phyloP scores from a whole-genome alignment of 1,284 basidiomycete genomes.

The Heterobasidion annosum region DNA sequence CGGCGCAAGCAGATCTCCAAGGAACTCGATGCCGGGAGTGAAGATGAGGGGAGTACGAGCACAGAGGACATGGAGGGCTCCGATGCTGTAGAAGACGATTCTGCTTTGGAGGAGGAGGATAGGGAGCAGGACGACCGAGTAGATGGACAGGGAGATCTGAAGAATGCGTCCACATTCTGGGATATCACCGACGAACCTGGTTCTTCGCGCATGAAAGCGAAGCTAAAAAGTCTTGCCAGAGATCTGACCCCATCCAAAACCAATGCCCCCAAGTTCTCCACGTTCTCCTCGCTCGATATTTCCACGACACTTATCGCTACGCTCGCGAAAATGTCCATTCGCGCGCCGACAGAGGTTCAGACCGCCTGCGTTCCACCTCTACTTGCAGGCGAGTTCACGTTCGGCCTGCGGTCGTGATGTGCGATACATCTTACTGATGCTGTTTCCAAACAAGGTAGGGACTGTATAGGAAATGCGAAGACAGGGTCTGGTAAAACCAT shows the following conservation, averaged over 20 bases:
- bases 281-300: conserved; percentile 71
- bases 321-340: conserved; percentile 80
- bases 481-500: conserved; percentile 98
- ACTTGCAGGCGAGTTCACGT: conserved; percentile 52
- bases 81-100: conserved; percentile 2
- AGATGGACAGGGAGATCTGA: neutral
- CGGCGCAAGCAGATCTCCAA: conserved; percentile 13
- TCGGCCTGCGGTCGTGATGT: neutral
- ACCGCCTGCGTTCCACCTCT: conserved; percentile 85
- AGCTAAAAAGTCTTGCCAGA: conserved; percentile 8
- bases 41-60: neutral
- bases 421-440: conserved; percentile 10
- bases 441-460: conserved; percentile 48
- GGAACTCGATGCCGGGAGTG: conserved; percentile 1
- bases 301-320: conserved; percentile 63
- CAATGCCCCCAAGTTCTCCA: conserved; percentile 14
- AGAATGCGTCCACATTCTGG: neutral
- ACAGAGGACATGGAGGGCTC: conserved; percentile 5
- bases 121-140: neutral
- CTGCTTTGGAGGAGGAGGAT: neutral
- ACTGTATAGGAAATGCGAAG: conserved; percentile 96
- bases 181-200: conserved; percentile 5
- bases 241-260: neutral
- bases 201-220: conserved; percentile 17
- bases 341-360: conserved; percentile 84